Evolutionary conservation across 2,329 filamentous ascomycete genomes (phyloP).

Genomic region (Xylariaceae sp.): DNA sequence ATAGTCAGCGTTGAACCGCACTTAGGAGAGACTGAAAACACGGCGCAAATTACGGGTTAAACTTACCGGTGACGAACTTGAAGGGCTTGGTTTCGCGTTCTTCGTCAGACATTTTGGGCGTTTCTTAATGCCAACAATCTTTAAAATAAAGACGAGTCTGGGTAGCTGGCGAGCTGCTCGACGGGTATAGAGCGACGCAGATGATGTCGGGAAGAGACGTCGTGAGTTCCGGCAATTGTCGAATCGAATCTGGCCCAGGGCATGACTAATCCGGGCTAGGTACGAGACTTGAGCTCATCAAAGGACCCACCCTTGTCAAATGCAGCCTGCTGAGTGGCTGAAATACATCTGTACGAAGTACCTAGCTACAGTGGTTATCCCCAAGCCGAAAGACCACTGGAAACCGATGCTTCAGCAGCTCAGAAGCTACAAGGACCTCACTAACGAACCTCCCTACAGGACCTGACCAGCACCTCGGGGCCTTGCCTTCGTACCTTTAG

Average conservation of each 20-base stretch:
- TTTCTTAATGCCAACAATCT: conserved; percentile 33
- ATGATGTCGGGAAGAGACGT: conserved; percentile 34
- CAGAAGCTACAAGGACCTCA: neutral
- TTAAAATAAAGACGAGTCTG: conserved; percentile 1
- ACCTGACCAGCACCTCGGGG: neutral
- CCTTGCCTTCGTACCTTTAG: neutral
- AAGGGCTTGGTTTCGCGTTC: conserved; percentile 95
- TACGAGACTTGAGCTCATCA: too few relatives aligned
- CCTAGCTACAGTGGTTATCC: neutral
- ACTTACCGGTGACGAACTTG: conserved; percentile 99
- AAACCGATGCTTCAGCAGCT: conserved; percentile 4
- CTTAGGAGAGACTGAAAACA: conserved; percentile 6
- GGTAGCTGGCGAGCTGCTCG: conserved; percentile 32
- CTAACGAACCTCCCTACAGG: neutral
- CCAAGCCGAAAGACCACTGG: conserved; percentile 17
- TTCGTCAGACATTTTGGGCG: conserved; percentile 83
- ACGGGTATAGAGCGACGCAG: conserved; percentile 28
- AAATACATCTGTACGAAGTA: neutral
- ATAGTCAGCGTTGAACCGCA: conserved; percentile 23
- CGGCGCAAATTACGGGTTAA: conserved; percentile 28
- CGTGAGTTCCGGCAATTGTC: conserved; percentile 22
- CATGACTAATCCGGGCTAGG: conserved; percentile 22
- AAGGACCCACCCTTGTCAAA: conserved; percentile 11
- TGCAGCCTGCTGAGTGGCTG: conserved; percentile 14
- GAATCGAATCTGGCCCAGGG: conserved; percentile 25